These are phyloP conservation scores for Adansonia gregorii DNA, from an alignment of 441 rosid genomes.

Conservation along the genomic window DNA sequence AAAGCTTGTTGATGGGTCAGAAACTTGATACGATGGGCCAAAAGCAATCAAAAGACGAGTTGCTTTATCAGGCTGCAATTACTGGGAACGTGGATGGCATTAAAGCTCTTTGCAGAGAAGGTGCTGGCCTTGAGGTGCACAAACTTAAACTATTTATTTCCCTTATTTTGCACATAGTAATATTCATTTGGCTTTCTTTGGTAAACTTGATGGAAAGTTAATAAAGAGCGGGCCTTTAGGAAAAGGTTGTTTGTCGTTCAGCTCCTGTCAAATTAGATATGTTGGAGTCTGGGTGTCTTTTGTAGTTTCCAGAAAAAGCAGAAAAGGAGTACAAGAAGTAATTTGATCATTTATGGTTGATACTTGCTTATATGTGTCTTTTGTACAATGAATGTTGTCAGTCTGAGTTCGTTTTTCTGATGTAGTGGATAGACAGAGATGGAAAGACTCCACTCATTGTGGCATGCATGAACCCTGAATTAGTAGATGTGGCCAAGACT, in stretches of 20 bases:
- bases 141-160: neutral
- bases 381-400: constrained; percentile 3
- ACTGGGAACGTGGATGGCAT: constrained; percentile 50
- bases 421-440: constrained; percentile 60
- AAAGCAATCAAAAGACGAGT: constrained; percentile 54
- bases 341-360: neutral
- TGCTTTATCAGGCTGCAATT: constrained; percentile 44
- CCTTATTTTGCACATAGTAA: neutral
- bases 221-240: constrained; percentile 51
- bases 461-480: constrained; percentile 58
- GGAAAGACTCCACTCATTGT: constrained; percentile 60
- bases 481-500: constrained; percentile 45
- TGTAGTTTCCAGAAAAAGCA: neutral
- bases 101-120: constrained; percentile 49
- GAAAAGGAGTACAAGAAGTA: neutral
- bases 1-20: constrained; percentile 46
- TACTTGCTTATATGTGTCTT: neutral
- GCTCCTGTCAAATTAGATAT: neutral
- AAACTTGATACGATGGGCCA: constrained; percentile 45
- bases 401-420: constrained; percentile 24
- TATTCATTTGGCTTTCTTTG: neutral
- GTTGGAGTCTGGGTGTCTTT: neutral
- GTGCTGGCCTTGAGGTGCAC: constrained; percentile 57
- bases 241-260: constrained; percentile 24
- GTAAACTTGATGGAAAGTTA: neutral